These are phyloP conservation scores for Penicillium sp. DNA, from an alignment of 2,329 filamentous ascomycete species.

Conservation along the genomic window DNA sequence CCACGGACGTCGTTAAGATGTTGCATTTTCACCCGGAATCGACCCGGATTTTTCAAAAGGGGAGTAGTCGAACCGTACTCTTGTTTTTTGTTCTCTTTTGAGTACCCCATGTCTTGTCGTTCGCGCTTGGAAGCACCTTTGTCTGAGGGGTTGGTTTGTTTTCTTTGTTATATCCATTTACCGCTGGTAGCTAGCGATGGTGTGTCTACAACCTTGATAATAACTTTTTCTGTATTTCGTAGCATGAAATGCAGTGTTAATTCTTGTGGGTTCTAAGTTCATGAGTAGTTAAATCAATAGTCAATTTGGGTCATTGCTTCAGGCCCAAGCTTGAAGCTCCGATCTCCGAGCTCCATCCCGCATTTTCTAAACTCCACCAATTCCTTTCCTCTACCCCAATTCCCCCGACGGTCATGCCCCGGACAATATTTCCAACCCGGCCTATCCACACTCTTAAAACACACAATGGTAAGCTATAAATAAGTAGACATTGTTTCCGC, in stretches of 20 bases:
- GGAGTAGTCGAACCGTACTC: conserved; percentile 30
- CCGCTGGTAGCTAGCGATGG: conserved; percentile 45
- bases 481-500: no score
- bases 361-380: conserved; percentile 8
- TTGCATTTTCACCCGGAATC: conserved; percentile 16
- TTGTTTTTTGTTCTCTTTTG: conserved; percentile 35
- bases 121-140: conserved; percentile 34
- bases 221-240: conserved; percentile 42
- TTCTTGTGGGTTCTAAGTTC: conserved; percentile 16
- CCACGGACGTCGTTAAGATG: conserved; percentile 78
- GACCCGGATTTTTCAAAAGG: conserved; percentile 25
- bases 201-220: conserved; percentile 43
- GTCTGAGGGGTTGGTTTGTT: conserved; percentile 30
- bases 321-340: neutral
- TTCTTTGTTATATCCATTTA: conserved; percentile 38
- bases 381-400: neutral
- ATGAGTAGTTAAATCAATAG: neutral
- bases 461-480: conserved; percentile 40
- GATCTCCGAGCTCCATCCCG: conserved; percentile 16
- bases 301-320: neutral
- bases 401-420: conserved; percentile 15
- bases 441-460: conserved; percentile 46
- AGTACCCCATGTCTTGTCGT: conserved; percentile 37
- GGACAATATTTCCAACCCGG: conserved; percentile 39
- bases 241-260: conserved; percentile 43